phyloP scores from a whole-genome alignment of 768 basidiomycete genomes.

The Boletus tomentosulus region DNA sequence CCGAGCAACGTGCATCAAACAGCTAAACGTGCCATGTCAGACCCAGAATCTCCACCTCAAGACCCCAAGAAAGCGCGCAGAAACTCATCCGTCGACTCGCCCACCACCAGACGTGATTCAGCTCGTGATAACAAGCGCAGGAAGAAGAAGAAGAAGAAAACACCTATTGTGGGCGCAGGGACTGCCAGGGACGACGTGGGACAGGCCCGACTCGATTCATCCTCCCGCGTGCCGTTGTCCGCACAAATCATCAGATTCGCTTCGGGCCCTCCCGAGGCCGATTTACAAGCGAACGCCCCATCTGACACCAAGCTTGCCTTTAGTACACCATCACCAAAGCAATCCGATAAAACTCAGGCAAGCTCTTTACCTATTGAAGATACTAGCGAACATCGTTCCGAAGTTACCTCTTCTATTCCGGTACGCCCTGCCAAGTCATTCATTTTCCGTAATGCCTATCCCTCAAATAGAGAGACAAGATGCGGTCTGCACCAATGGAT shows the following conservation, averaged over 20 bases:
- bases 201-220: slow-evolving; percentile 7
- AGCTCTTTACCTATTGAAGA: not conserved
- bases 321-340: slow-evolving; percentile 2
- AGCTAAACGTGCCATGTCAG: slow-evolving; percentile 23
- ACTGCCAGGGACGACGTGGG: slow-evolving; percentile 9
- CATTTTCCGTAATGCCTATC: slow-evolving; percentile 3
- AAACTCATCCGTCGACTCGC: slow-evolving; percentile 13
- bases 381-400: not conserved
- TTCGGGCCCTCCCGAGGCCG: slow-evolving; percentile 15
- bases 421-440: slow-evolving; percentile 8
- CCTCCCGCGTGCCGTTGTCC: slow-evolving; percentile 15
- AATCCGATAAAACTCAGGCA: not conserved
- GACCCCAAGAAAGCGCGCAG: slow-evolving; percentile 24
- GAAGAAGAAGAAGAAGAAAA: slow-evolving; percentile 29
- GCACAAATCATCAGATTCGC: slow-evolving; percentile 24
- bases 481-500: not conserved
- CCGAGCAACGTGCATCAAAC: slow-evolving; percentile 2
- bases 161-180: slow-evolving; percentile 16
- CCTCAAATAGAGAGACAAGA: slow-evolving; percentile 8
- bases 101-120: slow-evolving; percentile 15
- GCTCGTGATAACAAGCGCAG: slow-evolving; percentile 25
- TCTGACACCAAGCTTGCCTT: not conserved
- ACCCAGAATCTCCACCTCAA: slow-evolving; percentile 18
- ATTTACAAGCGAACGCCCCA: not conserved
- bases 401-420: slow-evolving; percentile 8